Evolutionary conservation across 345 rosid genomes (phyloP).

Genomic region (Clarkia xantiana): DNA sequence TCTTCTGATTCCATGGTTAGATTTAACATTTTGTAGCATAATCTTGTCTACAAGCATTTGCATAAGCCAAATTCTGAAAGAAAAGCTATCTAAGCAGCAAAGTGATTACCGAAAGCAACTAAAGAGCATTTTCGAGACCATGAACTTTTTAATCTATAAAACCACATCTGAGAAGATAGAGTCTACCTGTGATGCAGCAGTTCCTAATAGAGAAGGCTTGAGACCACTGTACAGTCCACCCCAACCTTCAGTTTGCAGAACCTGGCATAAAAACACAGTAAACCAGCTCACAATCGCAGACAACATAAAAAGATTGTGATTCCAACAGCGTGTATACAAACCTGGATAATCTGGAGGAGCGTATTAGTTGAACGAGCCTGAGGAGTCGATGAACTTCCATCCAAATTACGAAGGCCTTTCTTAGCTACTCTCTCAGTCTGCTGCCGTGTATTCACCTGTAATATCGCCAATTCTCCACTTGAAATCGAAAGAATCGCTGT

Average conservation of each 20-base stretch:
- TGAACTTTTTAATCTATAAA: neutral
- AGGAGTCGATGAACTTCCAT: conserved; percentile 3
- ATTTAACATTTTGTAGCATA: no score
- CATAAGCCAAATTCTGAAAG: no score
- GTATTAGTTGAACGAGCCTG: conserved; percentile 12
- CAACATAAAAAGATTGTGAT: neutral
- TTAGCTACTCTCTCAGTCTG: conserved; percentile 48
- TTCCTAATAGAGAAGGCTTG: conserved; percentile 58
- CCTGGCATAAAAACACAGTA: conserved; percentile 12
- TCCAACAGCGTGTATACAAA: conserved; percentile 4
- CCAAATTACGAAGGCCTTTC: conserved; percentile 15
- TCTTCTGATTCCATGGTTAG: no score
- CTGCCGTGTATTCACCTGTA: conserved; percentile 59
- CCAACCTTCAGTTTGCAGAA: conserved; percentile 39
- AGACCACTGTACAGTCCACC: conserved; percentile 65
- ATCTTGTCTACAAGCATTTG: no score
- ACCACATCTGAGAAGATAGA: no score
- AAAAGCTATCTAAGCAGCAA: no score
- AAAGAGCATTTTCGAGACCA: neutral
- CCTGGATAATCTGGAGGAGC: conserved; percentile 36
- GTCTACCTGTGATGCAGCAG: conserved; percentile 48
- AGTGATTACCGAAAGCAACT: neutral
- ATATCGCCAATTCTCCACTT: no score
- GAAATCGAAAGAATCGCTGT: no score
- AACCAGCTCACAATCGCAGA: neutral